phyloP scores from a whole-genome alignment of 2,329 filamentous ascomycete species.

The Alternaria triticina region DNA sequence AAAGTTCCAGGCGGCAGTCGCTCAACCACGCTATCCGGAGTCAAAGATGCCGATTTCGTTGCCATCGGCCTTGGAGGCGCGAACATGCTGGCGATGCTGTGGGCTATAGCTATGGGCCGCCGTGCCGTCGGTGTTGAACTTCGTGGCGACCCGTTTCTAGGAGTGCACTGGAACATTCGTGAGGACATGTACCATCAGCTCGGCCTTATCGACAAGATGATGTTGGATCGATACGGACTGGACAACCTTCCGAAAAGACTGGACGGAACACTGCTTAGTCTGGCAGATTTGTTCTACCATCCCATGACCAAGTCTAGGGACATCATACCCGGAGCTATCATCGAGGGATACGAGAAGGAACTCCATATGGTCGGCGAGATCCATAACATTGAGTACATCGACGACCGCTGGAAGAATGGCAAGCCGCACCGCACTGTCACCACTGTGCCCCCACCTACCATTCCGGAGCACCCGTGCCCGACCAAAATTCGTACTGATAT shows the following conservation, averaged over 20 bases:
- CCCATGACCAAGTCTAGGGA: constrained; percentile 9
- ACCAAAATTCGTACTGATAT: constrained; percentile 20
- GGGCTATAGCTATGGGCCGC: constrained; percentile 19
- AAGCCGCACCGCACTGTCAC: constrained; percentile 22
- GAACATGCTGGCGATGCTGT: constrained; percentile 28
- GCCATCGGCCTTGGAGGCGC: constrained; percentile 25
- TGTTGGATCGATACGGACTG: constrained; percentile 19
- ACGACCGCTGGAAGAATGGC: constrained; percentile 23
- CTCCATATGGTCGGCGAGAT: constrained; percentile 18
- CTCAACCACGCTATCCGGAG: constrained; percentile 9
- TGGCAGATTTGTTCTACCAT: constrained; percentile 19
- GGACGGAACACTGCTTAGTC: constrained; percentile 18
- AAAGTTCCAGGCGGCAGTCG: constrained; percentile 1
- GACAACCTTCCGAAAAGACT: constrained; percentile 14
- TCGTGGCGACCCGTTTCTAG: constrained; percentile 23
- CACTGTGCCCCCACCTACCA: constrained; percentile 11
- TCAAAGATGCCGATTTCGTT: constrained; percentile 25
- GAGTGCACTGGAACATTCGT: constrained; percentile 28
- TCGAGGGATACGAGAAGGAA: constrained; percentile 18
- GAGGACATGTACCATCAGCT: constrained; percentile 26
- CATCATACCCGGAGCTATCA: constrained; percentile 21
- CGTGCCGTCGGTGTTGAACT: constrained; percentile 22
- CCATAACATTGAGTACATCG: constrained; percentile 22
- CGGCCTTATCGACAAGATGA: constrained; percentile 26
- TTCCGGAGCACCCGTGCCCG: constrained; percentile 8